A percentile compares a stretch with the other conserved stretches of the same genome.
Evolutionary conservation across 2,329 filamentous ascomycete species (phyloP).

Genomic region (Alternaria brassicae): DNA sequence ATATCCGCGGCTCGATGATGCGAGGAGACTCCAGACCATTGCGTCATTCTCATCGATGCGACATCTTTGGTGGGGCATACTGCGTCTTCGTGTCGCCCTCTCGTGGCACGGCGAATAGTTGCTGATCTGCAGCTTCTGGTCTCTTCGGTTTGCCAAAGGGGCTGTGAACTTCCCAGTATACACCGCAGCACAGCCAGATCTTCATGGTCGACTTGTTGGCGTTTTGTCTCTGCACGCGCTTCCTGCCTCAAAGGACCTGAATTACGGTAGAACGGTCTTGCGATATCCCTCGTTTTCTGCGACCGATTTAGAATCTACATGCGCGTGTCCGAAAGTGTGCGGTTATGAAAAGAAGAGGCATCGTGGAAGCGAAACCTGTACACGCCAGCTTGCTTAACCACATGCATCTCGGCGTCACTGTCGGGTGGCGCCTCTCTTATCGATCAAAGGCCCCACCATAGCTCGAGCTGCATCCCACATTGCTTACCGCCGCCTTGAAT

Average conservation of each 20-base stretch:
- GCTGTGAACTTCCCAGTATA: slow-evolving; percentile 26
- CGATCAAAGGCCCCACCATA: slow-evolving; percentile 33
- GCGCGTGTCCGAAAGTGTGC: background rate
- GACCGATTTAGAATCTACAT: background rate
- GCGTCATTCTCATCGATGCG: slow-evolving; percentile 22
- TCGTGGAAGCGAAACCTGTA: background rate
- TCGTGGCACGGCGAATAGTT: slow-evolving; percentile 20
- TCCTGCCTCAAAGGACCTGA: background rate
- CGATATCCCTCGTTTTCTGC: background rate
- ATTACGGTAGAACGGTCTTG: background rate
- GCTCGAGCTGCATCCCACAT: slow-evolving; percentile 33
- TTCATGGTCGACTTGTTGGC: slow-evolving; percentile 16
- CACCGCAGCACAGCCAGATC: slow-evolving; percentile 29
- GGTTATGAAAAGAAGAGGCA: background rate
- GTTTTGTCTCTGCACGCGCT: background rate
- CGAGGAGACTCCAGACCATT: slow-evolving; percentile 2
- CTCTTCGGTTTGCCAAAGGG: slow-evolving; percentile 21
- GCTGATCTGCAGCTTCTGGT: slow-evolving; percentile 20
- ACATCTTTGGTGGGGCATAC: slow-evolving; percentile 16
- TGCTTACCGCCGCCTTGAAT: slow-evolving; percentile 16
- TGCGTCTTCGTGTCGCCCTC: slow-evolving; percentile 10
- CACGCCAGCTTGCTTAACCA: background rate
- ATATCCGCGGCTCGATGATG: slow-evolving; percentile 14
- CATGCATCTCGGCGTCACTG: background rate
- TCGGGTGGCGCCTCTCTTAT: slow-evolving; percentile 13